A percentile compares a stretch with the other conserved stretches of the same genome.
phyloP scores from a whole-genome alignment of 441 rosid species.

The Populus hybrid region DNA sequence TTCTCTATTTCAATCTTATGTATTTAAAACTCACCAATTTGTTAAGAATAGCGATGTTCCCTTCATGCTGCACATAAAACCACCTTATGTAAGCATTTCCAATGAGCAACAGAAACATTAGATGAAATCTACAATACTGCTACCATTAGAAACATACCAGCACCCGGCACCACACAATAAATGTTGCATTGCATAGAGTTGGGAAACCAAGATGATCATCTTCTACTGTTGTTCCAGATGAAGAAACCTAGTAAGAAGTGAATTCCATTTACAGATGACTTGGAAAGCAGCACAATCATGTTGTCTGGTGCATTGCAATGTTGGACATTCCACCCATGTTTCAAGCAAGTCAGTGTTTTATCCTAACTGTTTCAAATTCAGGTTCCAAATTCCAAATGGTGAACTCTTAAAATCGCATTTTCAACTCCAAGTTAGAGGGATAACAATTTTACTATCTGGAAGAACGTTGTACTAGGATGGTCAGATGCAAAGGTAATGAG shows the following conservation, averaged over 20 bases:
- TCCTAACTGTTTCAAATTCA: background rate
- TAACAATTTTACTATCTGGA: background rate
- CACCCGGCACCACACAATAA: conserved; percentile 67
- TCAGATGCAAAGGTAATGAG: conserved; percentile 2
- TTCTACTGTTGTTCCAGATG: conserved; percentile 33
- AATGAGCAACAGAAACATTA: conserved; percentile 1
- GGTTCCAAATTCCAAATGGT: background rate
- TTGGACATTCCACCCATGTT: background rate
- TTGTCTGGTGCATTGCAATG: background rate
- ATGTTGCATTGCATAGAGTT: conserved; percentile 60
- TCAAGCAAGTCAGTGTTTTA: background rate
- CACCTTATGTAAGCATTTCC: conserved; percentile 18
- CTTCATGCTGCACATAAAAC: conserved; percentile 65
- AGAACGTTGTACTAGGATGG: background rate
- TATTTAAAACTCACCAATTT: conserved; percentile 48
- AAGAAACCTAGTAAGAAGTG: conserved; percentile 40
- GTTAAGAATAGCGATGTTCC: conserved; percentile 55
- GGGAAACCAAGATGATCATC: conserved; percentile 51
- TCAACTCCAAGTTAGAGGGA: background rate
- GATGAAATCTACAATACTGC: conserved; percentile 1
- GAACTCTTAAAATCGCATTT: background rate
- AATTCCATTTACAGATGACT: conserved; percentile 3
- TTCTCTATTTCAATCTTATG: background rate
- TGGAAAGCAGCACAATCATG: conserved; percentile 8
- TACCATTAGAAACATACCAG: conserved; percentile 41